Conservation (phyloP, 2,329 filamentous ascomycete species). For the Epichloe uncinata region DNA sequence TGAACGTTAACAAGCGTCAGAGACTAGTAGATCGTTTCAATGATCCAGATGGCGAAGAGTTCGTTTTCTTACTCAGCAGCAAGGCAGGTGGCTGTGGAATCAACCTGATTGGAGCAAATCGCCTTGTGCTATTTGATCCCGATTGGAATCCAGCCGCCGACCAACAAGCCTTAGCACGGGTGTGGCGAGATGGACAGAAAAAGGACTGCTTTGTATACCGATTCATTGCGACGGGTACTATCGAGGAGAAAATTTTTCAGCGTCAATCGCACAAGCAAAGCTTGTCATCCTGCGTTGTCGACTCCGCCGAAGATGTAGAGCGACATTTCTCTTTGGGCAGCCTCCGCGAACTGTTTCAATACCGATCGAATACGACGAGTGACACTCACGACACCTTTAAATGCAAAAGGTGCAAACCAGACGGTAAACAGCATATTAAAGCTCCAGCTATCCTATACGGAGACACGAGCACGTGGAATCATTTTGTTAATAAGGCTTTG, state of each 20-base stretch:
- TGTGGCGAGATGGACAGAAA: constrained; percentile 98
- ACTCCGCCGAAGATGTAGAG: constrained; percentile 93
- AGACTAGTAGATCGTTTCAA: constrained; percentile 98
- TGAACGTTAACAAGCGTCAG: constrained; percentile 94
- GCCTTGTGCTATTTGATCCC: constrained; percentile 89
- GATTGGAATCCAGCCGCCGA: constrained; percentile 98
- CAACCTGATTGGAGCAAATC: constrained; percentile 88
- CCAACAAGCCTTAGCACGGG: constrained; percentile 89
- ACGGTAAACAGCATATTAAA: constrained; percentile 78
- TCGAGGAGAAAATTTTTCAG: constrained; percentile 99
- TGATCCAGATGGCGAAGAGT: constrained; percentile 77
- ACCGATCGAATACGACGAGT: constrained; percentile 67
- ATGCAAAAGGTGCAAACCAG: constrained; percentile 84
- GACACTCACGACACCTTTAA: constrained; percentile 99
- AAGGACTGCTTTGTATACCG: constrained; percentile 99
- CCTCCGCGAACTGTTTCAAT: constrained; percentile 87
- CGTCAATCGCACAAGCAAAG: constrained; percentile 97
- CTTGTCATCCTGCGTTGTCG: constrained; percentile 88
- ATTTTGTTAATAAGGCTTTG: constrained; percentile 74
- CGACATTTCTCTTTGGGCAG: constrained; percentile 89
- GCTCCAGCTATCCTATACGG: constrained; percentile 92
- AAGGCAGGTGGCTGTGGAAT: constrained; percentile 96
- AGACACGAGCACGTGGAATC: constrained; percentile 98
- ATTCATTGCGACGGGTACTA: constrained; percentile 96
- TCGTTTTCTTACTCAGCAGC: constrained; percentile 89